These are phyloP conservation scores for Rosellinia necatrix DNA, from an alignment of 2,329 filamentous ascomycete species.

Conservation along the genomic window DNA sequence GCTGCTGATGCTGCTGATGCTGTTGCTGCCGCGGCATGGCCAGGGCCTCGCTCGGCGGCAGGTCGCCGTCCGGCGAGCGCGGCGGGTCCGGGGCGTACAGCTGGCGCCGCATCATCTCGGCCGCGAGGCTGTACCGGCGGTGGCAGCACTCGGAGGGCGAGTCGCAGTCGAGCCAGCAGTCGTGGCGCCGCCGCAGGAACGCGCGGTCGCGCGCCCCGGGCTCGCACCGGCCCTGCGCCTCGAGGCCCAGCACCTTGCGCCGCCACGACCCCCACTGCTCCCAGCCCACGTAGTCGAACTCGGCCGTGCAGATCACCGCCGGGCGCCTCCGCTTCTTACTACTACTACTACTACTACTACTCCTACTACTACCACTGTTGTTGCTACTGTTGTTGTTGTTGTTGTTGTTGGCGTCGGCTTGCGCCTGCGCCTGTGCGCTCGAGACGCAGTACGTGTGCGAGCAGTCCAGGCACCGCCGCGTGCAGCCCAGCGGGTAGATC, in stretches of 20 bases:
- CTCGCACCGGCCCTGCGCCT: conserved; percentile 39
- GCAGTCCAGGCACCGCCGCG: conserved; percentile 42
- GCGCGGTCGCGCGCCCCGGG: conserved; percentile 28
- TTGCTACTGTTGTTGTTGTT: not conserved
- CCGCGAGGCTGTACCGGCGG: conserved; percentile 48
- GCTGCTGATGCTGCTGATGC: not conserved
- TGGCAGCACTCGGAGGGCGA: conserved; percentile 52
- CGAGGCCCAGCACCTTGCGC: conserved; percentile 34
- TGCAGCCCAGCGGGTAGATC: conserved; percentile 41
- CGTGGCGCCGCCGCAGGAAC: conserved; percentile 30
- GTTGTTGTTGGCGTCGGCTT: too few relatives aligned
- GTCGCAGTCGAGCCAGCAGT: conserved; percentile 37
- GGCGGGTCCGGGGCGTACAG: not conserved
- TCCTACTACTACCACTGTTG: too few relatives aligned
- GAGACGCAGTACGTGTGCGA: conserved; percentile 36
- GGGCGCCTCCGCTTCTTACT: conserved; percentile 32
- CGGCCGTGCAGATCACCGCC: conserved; percentile 30
- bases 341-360: too few relatives aligned
- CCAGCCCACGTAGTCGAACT: conserved; percentile 41
- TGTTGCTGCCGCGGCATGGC: conserved; percentile 5
- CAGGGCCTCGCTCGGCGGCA: conserved; percentile 27
- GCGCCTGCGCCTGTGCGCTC: not conserved
- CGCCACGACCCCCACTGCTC: conserved; percentile 39
- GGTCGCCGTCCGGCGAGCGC: conserved; percentile 24
- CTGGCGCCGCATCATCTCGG: conserved; percentile 42